These are phyloP conservation scores for Solanum acaule DNA, from an alignment of 257 asterid species.

Conservation along the genomic window DNA sequence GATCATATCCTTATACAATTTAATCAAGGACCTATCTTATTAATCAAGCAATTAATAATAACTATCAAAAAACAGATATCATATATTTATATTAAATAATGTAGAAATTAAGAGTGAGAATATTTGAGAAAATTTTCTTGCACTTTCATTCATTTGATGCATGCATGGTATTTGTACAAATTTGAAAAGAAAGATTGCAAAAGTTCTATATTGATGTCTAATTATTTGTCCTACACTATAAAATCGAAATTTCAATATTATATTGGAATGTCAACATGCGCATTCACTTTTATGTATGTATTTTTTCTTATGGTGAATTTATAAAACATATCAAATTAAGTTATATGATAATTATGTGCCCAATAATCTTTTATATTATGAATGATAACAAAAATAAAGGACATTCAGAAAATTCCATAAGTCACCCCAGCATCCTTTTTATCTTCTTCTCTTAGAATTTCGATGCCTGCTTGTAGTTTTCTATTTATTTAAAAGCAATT, in stretches of 20 bases:
- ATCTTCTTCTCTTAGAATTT: no score
- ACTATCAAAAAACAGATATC: no score
- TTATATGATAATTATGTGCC: not conserved
- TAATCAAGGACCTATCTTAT: not conserved
- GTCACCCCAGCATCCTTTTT: no score
- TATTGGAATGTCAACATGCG: not conserved
- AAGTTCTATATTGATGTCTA: no score
- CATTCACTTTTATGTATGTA: not conserved
- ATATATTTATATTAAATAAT: no score
- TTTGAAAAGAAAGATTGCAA: not conserved
- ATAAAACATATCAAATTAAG: not conserved
- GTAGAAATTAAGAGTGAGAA: not conserved
- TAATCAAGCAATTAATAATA: not conserved
- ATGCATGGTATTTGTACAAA: not conserved
- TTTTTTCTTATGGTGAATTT: no score
- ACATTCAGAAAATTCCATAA: no score
- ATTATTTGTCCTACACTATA: not conserved
- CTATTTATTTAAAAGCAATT: no score
- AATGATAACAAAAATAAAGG: no score
- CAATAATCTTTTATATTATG: no score
- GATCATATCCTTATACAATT: not conserved
- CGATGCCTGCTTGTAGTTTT: no score
- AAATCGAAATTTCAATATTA: no score
- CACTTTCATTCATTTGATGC: not conserved
- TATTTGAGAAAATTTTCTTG: not conserved